Conservation (phyloP, 2,329 filamentous ascomycete species). For the Xylariales sp. region DNA sequence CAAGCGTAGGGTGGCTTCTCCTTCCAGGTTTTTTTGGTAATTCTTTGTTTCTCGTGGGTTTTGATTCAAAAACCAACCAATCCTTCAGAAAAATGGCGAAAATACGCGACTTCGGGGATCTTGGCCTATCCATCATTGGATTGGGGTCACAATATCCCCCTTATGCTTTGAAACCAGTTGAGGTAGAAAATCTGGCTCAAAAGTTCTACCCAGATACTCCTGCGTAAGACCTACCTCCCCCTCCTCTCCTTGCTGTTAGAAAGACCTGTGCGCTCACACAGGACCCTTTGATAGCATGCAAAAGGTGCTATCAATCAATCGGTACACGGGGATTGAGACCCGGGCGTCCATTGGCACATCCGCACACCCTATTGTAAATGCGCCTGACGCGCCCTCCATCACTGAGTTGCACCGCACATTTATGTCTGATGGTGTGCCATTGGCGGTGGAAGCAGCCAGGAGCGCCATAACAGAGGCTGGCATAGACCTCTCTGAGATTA, state of each 20-base stretch:
- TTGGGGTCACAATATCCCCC: constrained; percentile 58
- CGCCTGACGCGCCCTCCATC: constrained; percentile 47
- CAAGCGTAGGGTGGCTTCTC: no score
- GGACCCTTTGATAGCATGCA: constrained; percentile 43
- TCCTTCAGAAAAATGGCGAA: no score
- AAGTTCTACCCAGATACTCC: constrained; percentile 56
- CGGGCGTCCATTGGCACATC: constrained; percentile 58
- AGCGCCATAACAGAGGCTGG: constrained; percentile 53
- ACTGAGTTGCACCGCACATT: constrained; percentile 51
- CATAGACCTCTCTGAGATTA: constrained; percentile 49
- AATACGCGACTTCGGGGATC: constrained; percentile 38
- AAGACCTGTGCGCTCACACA: background rate
- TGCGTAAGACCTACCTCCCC: constrained; percentile 41
- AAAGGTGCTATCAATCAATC: constrained; percentile 60
- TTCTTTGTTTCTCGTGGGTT: no score
- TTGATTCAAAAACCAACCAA: no score
- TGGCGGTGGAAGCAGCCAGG: constrained; percentile 49
- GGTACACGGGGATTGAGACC: constrained; percentile 59
- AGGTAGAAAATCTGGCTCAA: constrained; percentile 47
- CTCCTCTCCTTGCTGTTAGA: background rate
- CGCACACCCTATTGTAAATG: constrained; percentile 59
- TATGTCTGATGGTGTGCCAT: constrained; percentile 51
- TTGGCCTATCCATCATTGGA: constrained; percentile 58
- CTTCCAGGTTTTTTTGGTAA: no score
- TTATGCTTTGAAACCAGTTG: constrained; percentile 42